Evolutionary conservation across 805 yeast genomes (phyloP).

Genomic region (Saccharomycopsis vini): DNA sequence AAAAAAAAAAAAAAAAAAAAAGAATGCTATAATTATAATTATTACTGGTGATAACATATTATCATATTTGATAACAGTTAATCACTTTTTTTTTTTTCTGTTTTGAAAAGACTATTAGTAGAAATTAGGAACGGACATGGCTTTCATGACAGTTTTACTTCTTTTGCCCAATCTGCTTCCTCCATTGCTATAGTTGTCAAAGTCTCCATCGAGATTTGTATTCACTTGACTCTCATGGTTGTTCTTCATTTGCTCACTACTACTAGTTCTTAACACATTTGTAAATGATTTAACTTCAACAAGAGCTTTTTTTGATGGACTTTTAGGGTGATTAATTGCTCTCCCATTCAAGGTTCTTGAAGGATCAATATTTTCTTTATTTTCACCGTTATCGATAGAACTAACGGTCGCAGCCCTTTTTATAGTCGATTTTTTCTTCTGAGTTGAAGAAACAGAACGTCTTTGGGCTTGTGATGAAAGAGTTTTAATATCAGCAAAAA

Average conservation of each 20-base stretch:
- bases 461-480: neutral
- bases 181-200: neutral
- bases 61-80: too few species aligned
- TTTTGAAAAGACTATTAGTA: too few species aligned
- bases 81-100: too few species aligned
- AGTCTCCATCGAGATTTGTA: too few species aligned
- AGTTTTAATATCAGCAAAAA: slow-evolving; percentile 15
- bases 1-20: too few species aligned
- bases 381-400: neutral
- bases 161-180: neutral
- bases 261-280: too few species aligned
- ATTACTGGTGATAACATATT: too few species aligned
- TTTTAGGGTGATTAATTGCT: neutral
- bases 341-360: neutral
- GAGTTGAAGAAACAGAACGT: too few species aligned
- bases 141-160: neutral
- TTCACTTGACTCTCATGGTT: too few species aligned
- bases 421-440: neutral
- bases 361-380: neutral
- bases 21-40: too few species aligned
- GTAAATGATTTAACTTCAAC: neutral
- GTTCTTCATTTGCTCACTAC: too few species aligned
- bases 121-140: neutral
- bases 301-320: neutral
- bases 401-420: neutral